These are phyloP conservation scores for Kwoniella sp. DNA, from an alignment of 768 basidiomycete genomes.

Conservation along the genomic window DNA sequence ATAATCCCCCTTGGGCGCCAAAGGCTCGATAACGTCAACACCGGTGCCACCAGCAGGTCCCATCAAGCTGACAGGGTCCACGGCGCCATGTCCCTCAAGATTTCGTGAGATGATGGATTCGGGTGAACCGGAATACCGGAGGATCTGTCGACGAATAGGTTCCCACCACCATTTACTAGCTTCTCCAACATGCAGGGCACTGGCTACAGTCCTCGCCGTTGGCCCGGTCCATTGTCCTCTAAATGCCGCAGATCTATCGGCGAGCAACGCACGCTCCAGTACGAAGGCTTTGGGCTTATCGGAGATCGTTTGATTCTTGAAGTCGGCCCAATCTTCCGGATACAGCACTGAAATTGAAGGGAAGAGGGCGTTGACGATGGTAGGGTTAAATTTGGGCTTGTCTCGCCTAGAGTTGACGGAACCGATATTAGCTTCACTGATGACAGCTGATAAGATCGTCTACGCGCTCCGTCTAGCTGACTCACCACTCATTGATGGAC, in stretches of 20 bases:
- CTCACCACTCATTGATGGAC: slow-evolving; percentile 46
- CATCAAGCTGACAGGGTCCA: slow-evolving; percentile 36
- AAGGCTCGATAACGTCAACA: slow-evolving; percentile 23
- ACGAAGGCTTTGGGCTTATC: slow-evolving; percentile 62
- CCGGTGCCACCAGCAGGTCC: slow-evolving; percentile 12
- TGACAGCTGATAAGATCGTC: background rate
- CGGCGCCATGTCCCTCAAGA: slow-evolving; percentile 49
- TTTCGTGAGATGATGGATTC: slow-evolving; percentile 48
- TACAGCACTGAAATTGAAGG: slow-evolving; percentile 65
- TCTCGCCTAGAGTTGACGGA: slow-evolving; percentile 66
- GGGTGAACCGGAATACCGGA: slow-evolving; percentile 67
- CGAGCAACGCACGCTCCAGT: slow-evolving; percentile 69
- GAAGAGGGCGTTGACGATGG: slow-evolving; percentile 73
- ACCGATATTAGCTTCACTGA: too few species aligned
- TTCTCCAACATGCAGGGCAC: slow-evolving; percentile 59
- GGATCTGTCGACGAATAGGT: slow-evolving; percentile 67
- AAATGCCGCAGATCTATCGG: slow-evolving; percentile 76
- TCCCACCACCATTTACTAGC: slow-evolving; percentile 74
- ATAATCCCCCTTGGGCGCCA: slow-evolving; percentile 36
- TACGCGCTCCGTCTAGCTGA: background rate
- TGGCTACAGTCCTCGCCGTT: slow-evolving; percentile 69
- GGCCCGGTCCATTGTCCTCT: slow-evolving; percentile 67
- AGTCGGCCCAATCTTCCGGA: slow-evolving; percentile 71
- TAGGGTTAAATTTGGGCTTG: slow-evolving; percentile 71
- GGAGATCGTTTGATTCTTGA: slow-evolving; percentile 56